phyloP scores from a whole-genome alignment of 2,329 filamentous ascomycete genomes.

The Penicillium concentricum region DNA sequence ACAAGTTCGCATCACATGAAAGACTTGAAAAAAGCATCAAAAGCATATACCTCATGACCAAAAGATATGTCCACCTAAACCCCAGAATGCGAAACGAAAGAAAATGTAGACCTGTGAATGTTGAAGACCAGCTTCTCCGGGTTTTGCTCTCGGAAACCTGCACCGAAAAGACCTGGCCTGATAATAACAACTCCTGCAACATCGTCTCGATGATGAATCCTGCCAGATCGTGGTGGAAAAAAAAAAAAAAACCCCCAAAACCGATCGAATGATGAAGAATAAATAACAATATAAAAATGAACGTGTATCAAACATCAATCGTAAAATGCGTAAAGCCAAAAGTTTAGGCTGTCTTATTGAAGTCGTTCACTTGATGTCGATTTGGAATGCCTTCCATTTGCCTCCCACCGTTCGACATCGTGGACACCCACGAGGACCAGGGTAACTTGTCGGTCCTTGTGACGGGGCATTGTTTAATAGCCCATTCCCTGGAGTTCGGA shows the following conservation, averaged over 20 bases:
- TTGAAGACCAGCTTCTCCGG: slow-evolving; percentile 30
- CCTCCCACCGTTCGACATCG: slow-evolving; percentile 47
- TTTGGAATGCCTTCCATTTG: slow-evolving; percentile 50
- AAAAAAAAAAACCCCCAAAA: not conserved
- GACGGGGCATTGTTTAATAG: slow-evolving; percentile 14
- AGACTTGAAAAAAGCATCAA: slow-evolving; percentile 1
- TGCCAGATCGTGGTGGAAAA: slow-evolving; percentile 5
- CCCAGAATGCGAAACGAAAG: slow-evolving; percentile 9
- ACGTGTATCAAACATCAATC: slow-evolving; percentile 28
- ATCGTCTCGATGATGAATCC: slow-evolving; percentile 1
- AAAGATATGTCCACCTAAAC: slow-evolving; percentile 6
- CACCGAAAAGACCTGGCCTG: slow-evolving; percentile 10
- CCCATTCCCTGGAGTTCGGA: slow-evolving; percentile 34
- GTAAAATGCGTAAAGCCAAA: slow-evolving; percentile 31
- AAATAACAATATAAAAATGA: slow-evolving; percentile 15
- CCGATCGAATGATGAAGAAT: not conserved
- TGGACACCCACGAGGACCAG: slow-evolving; percentile 44
- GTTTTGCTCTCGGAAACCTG: slow-evolving; percentile 22
- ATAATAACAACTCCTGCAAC: slow-evolving; percentile 16
- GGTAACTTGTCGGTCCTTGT: slow-evolving; percentile 38
- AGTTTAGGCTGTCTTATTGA: slow-evolving; percentile 5
- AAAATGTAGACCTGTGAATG: slow-evolving; percentile 7
- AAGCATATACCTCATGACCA: slow-evolving; percentile 13
- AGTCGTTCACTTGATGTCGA: slow-evolving; percentile 45
- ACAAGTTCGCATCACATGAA: slow-evolving; percentile 14